Evolutionary conservation across 257 asterid genomes (phyloP).

Genomic region (Solanum acaule): DNA sequence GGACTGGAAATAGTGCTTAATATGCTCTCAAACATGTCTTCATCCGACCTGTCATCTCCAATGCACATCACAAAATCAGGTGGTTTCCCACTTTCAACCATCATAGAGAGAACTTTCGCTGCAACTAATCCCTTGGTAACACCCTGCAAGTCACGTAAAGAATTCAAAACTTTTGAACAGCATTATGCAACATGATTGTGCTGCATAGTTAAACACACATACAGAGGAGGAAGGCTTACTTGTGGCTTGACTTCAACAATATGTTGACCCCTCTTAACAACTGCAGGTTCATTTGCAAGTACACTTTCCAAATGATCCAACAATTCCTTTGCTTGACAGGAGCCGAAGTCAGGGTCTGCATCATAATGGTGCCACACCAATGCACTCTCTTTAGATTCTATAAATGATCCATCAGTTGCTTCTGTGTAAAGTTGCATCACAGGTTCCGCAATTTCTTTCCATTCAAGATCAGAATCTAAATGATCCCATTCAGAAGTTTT

Average conservation of each 20-base stretch:
- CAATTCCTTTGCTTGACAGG: constrained; percentile 86
- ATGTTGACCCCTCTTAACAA: constrained; percentile 82
- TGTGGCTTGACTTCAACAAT: constrained; percentile 94
- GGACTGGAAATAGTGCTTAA: constrained; percentile 25
- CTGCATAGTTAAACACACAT: background rate
- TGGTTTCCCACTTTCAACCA: constrained; percentile 37
- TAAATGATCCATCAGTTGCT: constrained; percentile 78
- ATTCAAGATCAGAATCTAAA: constrained; percentile 60
- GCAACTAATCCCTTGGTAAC: constrained; percentile 83
- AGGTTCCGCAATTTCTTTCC: constrained; percentile 79
- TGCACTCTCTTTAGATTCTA: constrained; percentile 82
- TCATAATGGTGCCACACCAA: constrained; percentile 84
- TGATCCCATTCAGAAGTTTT: constrained; percentile 57
- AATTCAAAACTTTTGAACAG: background rate
- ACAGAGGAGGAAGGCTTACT: constrained; percentile 22
- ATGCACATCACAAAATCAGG: constrained; percentile 80
- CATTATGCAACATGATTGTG: background rate
- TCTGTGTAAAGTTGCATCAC: constrained; percentile 72
- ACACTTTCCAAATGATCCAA: constrained; percentile 77
- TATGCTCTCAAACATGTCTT: constrained; percentile 93
- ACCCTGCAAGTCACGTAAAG: constrained; percentile 34
- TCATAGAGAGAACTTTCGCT: constrained; percentile 45
- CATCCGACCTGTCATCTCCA: constrained; percentile 85
- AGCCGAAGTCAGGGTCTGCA: constrained; percentile 80
- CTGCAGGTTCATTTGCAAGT: constrained; percentile 87